Evolutionary conservation across 805 yeast species (phyloP).

Genomic region (Tetrapisispora phaffii): DNA sequence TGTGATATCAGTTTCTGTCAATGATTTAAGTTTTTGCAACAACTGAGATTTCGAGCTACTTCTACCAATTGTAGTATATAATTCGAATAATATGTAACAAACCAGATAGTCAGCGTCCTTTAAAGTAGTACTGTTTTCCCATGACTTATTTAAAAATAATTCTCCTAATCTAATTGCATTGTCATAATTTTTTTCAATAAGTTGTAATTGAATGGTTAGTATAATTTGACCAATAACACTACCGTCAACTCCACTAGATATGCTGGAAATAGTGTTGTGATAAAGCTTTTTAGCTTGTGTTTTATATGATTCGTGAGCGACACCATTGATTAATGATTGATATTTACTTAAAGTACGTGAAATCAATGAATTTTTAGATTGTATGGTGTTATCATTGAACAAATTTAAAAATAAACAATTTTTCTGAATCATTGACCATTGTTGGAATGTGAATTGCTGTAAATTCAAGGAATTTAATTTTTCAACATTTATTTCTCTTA

Average conservation of each 20-base stretch:
- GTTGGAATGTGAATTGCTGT: constrained; percentile 19
- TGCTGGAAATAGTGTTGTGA: constrained; percentile 14
- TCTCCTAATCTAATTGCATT: constrained; percentile 25
- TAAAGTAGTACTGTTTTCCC: constrained; percentile 1
- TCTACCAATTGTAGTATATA: constrained; percentile 19
- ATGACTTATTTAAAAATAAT: constrained; percentile 11
- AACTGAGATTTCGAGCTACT: constrained; percentile 13
- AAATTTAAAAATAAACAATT: constrained; percentile 19
- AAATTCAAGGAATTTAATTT: constrained; percentile 13
- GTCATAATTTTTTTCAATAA: constrained; percentile 21
- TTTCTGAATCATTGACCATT: constrained; percentile 17
- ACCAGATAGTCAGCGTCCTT: constrained; percentile 7
- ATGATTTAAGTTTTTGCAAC: constrained; percentile 9
- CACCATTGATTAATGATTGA: constrained; percentile 15
- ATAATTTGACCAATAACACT: constrained; percentile 18
- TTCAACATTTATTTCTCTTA: constrained; percentile 30
- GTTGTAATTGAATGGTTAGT: constrained; percentile 21
- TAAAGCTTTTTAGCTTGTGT: constrained; percentile 25
- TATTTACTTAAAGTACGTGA: constrained; percentile 20
- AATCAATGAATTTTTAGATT: constrained; percentile 11
- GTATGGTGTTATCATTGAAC: constrained; percentile 19
- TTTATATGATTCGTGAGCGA: constrained; percentile 20
- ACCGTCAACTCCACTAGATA: constrained; percentile 16
- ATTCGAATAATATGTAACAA: constrained; percentile 18
- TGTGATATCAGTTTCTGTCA: neutral